Evolutionary conservation across 768 basidiomycete genomes (phyloP).

Genomic region (Russula brevipes): DNA sequence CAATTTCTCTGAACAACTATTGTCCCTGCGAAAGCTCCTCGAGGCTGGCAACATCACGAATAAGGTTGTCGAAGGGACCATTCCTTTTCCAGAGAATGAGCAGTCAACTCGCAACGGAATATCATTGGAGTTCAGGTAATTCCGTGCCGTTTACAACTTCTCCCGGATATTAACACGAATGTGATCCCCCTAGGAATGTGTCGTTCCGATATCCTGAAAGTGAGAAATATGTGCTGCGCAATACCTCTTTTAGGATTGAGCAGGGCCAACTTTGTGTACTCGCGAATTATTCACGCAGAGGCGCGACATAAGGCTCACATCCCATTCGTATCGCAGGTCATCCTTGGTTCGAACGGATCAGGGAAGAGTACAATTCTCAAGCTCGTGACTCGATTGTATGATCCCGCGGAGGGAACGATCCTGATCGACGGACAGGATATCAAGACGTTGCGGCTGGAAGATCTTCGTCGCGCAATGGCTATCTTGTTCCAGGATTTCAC

Average conservation of each 20-base stretch:
- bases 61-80: constrained; percentile 46
- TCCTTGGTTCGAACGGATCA: constrained; percentile 74
- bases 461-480: constrained; percentile 58
- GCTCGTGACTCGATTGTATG: constrained; percentile 65
- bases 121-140: constrained; percentile 58
- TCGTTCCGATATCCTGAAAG: constrained; percentile 62
- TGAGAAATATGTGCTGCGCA: constrained; percentile 47
- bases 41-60: constrained; percentile 60
- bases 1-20: constrained; percentile 50
- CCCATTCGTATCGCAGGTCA: constrained; percentile 41
- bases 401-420: constrained; percentile 62
- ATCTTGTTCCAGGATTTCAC: constrained; percentile 82
- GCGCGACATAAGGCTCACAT: not conserved
- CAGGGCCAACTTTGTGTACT: constrained; percentile 69
- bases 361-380: constrained; percentile 79
- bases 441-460: constrained; percentile 52
- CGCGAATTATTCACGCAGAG: not conserved
- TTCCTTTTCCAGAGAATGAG: constrained; percentile 34
- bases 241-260: constrained; percentile 65
- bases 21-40: constrained; percentile 55
- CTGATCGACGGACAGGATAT: constrained; percentile 63
- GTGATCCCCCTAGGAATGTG: constrained; percentile 47
- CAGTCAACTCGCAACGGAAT: constrained; percentile 31
- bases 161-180: constrained; percentile 9
- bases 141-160: constrained; percentile 15